These are phyloP conservation scores for Fragaria ananassa DNA, from an alignment of 306 rosid species.

Conservation along the genomic window DNA sequence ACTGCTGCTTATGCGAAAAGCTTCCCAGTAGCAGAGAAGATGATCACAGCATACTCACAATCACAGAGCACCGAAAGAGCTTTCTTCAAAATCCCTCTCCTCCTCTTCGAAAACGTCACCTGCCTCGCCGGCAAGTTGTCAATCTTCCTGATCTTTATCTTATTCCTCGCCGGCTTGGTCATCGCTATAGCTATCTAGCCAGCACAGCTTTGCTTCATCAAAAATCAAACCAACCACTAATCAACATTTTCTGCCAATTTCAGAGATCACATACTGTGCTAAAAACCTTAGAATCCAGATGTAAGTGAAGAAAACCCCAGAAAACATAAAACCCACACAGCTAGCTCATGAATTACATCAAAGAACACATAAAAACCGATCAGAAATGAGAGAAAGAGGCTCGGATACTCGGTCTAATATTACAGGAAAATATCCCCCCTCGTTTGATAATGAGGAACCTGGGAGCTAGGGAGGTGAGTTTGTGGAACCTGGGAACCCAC, in stretches of 20 bases:
- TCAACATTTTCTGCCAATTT: neutral
- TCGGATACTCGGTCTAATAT: neutral
- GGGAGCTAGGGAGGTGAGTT: neutral
- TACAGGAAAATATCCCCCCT: neutral
- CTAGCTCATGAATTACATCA: neutral
- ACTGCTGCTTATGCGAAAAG: slow-evolving; percentile 11
- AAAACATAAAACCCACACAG: neutral
- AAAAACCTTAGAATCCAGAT: neutral
- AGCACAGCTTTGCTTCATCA: neutral
- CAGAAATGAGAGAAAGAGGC: neutral
- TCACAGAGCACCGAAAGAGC: slow-evolving; percentile 49
- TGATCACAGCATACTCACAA: slow-evolving; percentile 37
- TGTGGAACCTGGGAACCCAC: too few relatives aligned
- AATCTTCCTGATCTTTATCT: slow-evolving; percentile 45
- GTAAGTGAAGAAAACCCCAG: neutral
- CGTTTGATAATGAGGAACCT: neutral
- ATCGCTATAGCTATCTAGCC: neutral
- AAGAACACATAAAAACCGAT: neutral
- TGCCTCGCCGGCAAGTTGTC: slow-evolving; percentile 46
- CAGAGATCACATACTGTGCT: neutral
- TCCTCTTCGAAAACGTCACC: slow-evolving; percentile 47
- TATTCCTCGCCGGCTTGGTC: neutral
- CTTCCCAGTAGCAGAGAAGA: slow-evolving; percentile 47
- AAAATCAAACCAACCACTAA: neutral
- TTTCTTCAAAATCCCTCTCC: slow-evolving; percentile 47